phyloP scores from a whole-genome alignment of 345 rosid species.

The Citrus australasica region DNA sequence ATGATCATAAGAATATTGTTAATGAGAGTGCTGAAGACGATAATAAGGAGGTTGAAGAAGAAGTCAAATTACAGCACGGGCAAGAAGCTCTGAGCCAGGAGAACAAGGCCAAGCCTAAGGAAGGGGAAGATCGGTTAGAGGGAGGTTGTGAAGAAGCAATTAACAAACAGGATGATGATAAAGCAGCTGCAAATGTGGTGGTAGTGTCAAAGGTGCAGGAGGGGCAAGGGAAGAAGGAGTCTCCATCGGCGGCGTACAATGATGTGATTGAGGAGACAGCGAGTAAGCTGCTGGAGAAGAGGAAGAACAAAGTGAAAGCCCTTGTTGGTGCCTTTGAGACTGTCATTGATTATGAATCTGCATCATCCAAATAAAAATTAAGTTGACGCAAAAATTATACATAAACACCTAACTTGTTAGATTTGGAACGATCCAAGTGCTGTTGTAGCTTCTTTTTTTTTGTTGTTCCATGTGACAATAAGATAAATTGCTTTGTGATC shows the following conservation, averaged over 20 bases:
- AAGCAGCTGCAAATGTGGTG: not conserved
- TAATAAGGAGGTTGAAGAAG: conserved; percentile 18
- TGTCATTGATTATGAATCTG: conserved; percentile 77
- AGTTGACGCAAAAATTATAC: not conserved
- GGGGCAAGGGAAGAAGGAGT: conserved; percentile 51
- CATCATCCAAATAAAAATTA: conserved; percentile 31
- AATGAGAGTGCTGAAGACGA: conserved; percentile 9
- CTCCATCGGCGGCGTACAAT: conserved; percentile 55
- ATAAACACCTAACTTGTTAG: not conserved
- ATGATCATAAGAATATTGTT: not conserved
- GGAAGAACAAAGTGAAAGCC: conserved; percentile 83
- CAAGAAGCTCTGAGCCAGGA: conserved; percentile 20
- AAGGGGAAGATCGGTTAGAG: not conserved
- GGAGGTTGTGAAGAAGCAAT: conserved; percentile 1
- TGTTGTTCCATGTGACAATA: not conserved
- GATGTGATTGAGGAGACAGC: conserved; percentile 81
- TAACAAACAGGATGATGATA: too few relatives aligned
- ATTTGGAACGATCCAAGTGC: not conserved
- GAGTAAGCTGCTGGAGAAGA: conserved; percentile 59
- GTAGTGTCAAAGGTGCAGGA: conserved; percentile 22
- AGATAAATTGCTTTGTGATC: not conserved
- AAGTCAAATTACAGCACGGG: not conserved
- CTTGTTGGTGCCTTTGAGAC: conserved; percentile 92
- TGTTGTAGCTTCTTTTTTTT: too few relatives aligned
- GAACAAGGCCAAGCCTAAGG: conserved; percentile 13